Evolutionary conservation across 2,329 filamentous ascomycete genomes (phyloP), one percentile per base, ranked within the genome.

Genomic region (Didymella glomerata): DNA sequence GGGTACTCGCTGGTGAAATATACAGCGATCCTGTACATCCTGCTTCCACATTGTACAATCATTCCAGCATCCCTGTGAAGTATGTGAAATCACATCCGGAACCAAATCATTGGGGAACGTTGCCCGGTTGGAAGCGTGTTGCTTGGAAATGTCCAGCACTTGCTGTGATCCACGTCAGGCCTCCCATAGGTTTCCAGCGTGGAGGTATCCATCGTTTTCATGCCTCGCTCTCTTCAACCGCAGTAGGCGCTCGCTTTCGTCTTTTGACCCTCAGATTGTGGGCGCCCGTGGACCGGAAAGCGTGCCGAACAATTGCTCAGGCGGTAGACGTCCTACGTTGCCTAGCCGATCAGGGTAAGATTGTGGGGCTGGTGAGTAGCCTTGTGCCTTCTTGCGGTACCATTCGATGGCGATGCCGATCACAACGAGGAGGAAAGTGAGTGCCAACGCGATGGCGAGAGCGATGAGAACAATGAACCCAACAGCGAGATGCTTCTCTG

Each of bases 391-490:
- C 79, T 92, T 90, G 68, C 91, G 86, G 61, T 90, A 82, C 61
- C 91, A 87, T 79, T 95, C 91, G 57, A 93, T 83, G 44, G 91
- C 71, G 62, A 96, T 86, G 63, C 92, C 92, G 20, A 85, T 85
- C 48, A 91, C 83, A 52, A 96, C 90, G 51, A 96, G 83, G 45
- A 94, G 79, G 76, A 94, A 89, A 69, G 92, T 91, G 60, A 94
- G 80, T 27, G 83, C 90, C 1, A 96, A 86, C 1, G 92, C 85
- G 60, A 95, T 91, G 55, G 87, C 92, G 34, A 96, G 86, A 20
- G 87, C 88, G 64, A 96, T 94, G 13, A 96, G 85, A 38, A 96
- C 90, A 54, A 96, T 84, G 63, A 92, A 90, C 46, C 90, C 92
- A 44, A 91, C 80, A 11, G 90, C 87, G 68, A 95, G 82, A 67